A percentile compares a stretch with the other conserved stretches of the same genome.
These are phyloP conservation scores for Arachis stenosperma DNA, from an alignment of 306 rosid genomes.

Conservation along the genomic window DNA sequence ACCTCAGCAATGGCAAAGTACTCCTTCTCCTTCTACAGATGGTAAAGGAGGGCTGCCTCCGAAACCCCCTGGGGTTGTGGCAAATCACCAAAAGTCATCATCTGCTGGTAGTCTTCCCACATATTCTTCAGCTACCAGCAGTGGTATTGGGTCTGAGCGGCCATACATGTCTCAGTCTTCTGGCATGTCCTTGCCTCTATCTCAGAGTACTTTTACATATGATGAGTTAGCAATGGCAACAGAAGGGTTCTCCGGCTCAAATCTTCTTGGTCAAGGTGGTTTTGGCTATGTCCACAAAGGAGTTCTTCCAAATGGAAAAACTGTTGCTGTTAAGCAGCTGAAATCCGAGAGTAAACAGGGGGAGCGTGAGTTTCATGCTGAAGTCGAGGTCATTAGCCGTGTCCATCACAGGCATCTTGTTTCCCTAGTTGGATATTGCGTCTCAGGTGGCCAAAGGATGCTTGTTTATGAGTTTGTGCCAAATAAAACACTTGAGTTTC, in stretches of 20 bases:
- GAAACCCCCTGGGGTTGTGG: constrained; percentile 25
- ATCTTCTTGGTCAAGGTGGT: constrained; percentile 75
- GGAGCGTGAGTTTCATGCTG: constrained; percentile 73
- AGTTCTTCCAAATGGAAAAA: constrained; percentile 64
- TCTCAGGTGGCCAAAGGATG: constrained; percentile 53
- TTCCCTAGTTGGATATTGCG: constrained; percentile 65
- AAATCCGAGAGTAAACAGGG: constrained; percentile 66
- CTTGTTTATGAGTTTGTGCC: constrained; percentile 69
- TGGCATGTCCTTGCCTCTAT: constrained; percentile 41
- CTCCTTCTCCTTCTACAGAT: constrained; percentile 31
- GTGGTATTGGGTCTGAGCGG: constrained; percentile 47
- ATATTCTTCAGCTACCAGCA: constrained; percentile 20
- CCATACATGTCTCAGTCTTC: constrained; percentile 37
- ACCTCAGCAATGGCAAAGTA: constrained; percentile 39
- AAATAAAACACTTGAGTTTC: constrained; percentile 59
- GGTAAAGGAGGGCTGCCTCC: constrained; percentile 31
- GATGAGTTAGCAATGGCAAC: constrained; percentile 61
- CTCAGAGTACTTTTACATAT: constrained; percentile 54
- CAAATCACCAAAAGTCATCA: constrained; percentile 15
- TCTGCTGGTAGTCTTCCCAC: constrained; percentile 3
- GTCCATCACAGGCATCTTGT: constrained; percentile 77
- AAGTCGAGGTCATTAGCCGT: constrained; percentile 68
- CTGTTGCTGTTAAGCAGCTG: constrained; percentile 66
- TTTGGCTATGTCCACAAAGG: constrained; percentile 75
- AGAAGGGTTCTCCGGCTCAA: constrained; percentile 51